Percentiles rank a stretch among this genome's conserved stretches.
These are phyloP conservation scores for Mortierella sp. DNA, from an alignment of 371 early-diverging fungal genomes.

Conservation along the genomic window DNA sequence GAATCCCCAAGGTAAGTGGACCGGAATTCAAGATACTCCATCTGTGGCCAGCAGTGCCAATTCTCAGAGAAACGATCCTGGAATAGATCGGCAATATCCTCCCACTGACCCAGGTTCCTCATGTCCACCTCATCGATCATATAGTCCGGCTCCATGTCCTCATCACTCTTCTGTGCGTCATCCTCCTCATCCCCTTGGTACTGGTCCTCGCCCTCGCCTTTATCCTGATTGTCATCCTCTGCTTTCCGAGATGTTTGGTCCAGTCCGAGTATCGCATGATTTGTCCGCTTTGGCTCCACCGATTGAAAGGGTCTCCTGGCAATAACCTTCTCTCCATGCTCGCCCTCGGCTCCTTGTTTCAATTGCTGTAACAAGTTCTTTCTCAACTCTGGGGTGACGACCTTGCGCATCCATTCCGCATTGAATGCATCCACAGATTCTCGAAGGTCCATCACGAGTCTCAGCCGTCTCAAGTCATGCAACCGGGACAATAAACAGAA, in stretches of 20 bases:
- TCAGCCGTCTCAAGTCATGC: neutral
- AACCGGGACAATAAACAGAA: slow-evolving; percentile 14
- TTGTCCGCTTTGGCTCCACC: too few relatives aligned
- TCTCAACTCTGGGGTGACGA: neutral
- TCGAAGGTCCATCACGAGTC: neutral
- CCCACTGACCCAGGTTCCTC: slow-evolving; percentile 3
- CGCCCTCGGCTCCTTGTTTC: too few relatives aligned
- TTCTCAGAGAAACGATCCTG: neutral
- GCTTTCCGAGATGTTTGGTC: too few relatives aligned
- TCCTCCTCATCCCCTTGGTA: neutral
- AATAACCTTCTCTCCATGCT: too few relatives aligned
- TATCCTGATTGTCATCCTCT: neutral
- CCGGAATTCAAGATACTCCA: slow-evolving; percentile 1
- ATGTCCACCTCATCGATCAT: slow-evolving; percentile 10
- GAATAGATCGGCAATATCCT: slow-evolving; percentile 1
- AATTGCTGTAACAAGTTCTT: neutral
- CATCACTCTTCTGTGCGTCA: neutral
- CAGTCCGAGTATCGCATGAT: too few relatives aligned
- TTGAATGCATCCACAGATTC: neutral
- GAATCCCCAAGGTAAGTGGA: too few relatives aligned
- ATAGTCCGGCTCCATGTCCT: neutral
- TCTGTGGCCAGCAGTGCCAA: slow-evolving; percentile 2
- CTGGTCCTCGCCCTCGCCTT: neutral
- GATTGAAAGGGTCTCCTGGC: too few relatives aligned
- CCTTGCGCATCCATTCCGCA: neutral